A percentile compares a stretch with the other conserved stretches of the same genome.
phyloP scores from a whole-genome alignment of 2,329 filamentous ascomycete genomes.

The Botrytis sinoallii region DNA sequence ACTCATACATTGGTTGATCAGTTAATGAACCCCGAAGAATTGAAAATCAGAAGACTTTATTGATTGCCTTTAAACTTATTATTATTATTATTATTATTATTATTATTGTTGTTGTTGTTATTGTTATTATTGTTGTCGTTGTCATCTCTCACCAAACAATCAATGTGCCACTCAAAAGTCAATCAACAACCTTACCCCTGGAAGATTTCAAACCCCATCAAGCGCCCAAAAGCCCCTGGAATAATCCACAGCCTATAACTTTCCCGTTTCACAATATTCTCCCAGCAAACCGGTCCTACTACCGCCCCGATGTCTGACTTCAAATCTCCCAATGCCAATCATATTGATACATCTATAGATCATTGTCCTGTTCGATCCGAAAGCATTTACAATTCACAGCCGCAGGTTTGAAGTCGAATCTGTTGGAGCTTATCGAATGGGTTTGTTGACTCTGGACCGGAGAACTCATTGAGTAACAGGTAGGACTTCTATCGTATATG shows the following conservation, averaged over 20 bases:
- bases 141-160: neutral
- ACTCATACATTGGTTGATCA: neutral
- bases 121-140: neutral
- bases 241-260: constrained; percentile 8
- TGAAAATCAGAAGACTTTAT: neutral
- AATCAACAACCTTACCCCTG: neutral
- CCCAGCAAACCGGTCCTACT: neutral
- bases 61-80: neutral
- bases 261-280: neutral
- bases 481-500: neutral
- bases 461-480: neutral
- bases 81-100: neutral
- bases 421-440: neutral
- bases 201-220: neutral
- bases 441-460: neutral
- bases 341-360: neutral
- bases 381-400: neutral
- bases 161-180: neutral
- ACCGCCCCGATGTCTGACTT: neutral
- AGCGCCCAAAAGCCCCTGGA: constrained; percentile 2
- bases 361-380: neutral
- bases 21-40: neutral
- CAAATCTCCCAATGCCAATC: constrained; percentile 1
- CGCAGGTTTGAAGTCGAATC: constrained; percentile 2
- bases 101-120: too few species aligned